Base-by-base conservation (phyloP, 805 yeast genomes). In the Suhomyces vadensis region DNA sequence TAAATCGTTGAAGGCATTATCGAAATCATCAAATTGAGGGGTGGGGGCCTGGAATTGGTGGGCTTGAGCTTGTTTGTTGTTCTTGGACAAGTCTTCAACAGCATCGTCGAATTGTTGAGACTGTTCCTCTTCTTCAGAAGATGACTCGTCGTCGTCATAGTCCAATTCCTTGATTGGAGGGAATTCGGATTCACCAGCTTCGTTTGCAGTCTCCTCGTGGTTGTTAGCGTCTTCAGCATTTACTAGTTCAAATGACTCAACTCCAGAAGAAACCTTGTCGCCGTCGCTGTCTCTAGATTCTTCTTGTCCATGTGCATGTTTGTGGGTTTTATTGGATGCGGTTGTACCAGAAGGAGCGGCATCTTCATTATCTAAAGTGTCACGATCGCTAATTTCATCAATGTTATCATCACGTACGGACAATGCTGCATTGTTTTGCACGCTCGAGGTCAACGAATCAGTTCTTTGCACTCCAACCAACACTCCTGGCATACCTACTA, bases 401-500 rank as follows among this genome's bases (percentile, higher is more conserved):
- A 71, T 65, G 44, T 71, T 72, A 48, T 72, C 96, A 50, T 87
- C 96, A 48, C 96, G 81, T 6, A 89, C 95, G 17, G 96, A 87
- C 64, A 82, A 79, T 0, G 97, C 91, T 2, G 97, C 89, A 61
- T 92, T 90, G 66, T 91, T 91, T 55, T 86, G 92, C 25, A 90
- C 95, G 35, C 96, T 87, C 0, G 97, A 89, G 0, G 97, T 87
- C 31, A 86, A 79, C 0, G 96, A 87, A 46, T 83, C 86, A 2
- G 95, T 87, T 55, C 94, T 45, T 74, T 80, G 72, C 5, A 71
- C 73, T 6, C 74, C 74, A 11, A 67, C 68, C 38, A 69, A 57
- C 3, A 62, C 75, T n/a, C 75, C 73, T 1, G 71, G 71, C 68
- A 71, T 66, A 1, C 74, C 75, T 2, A 64, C 70, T 63, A 69